Evolutionary conservation across 2,329 filamentous ascomycete genomes (phyloP).

Genomic region (Cyclaneusma minus): DNA sequence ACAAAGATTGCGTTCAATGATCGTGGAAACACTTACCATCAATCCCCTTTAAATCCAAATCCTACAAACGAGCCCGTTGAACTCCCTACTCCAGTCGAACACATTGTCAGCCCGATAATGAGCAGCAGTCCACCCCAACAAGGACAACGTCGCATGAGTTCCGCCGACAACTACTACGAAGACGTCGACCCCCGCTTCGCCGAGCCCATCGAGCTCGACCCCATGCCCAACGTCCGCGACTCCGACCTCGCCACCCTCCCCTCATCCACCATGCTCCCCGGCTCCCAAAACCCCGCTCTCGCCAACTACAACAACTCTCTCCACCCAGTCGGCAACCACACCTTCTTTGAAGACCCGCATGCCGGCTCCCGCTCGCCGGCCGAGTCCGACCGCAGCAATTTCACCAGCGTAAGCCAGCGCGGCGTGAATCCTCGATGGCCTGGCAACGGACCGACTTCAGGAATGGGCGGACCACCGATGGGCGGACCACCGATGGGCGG

Average conservation of each 20-base stretch:
- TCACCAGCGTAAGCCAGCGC: conserved; percentile 81
- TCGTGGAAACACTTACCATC: no score
- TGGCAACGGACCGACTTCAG: no score
- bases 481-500: conserved; percentile 23
- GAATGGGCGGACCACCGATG: conserved; percentile 11
- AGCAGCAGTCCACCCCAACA: no score
- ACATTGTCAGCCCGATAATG: conserved; percentile 9
- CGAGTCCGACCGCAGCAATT: conserved; percentile 66
- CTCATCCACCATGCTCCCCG: conserved; percentile 13
- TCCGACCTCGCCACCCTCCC: conserved; percentile 17
- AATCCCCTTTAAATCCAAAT: no score
- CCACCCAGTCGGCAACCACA: conserved; percentile 20
- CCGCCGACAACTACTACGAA: conserved; percentile 58
- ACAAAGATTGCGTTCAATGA: no score
- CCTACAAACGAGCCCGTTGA: no score
- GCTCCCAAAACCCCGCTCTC: conserved; percentile 13
- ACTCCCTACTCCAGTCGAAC: conserved; percentile 9
- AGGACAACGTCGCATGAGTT: conserved; percentile 11
- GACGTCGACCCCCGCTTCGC: conserved; percentile 84
- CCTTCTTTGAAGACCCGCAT: conserved; percentile 47
- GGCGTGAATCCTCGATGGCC: conserved; percentile 83
- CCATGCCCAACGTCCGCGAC: conserved; percentile 18
- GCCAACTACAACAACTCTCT: conserved; percentile 14
- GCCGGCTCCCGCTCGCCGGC: conserved; percentile 53
- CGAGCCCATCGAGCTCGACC: conserved; percentile 20